Base-by-base conservation (phyloP, 1,139 yeast genomes). In the Pichia sp. region DNA sequence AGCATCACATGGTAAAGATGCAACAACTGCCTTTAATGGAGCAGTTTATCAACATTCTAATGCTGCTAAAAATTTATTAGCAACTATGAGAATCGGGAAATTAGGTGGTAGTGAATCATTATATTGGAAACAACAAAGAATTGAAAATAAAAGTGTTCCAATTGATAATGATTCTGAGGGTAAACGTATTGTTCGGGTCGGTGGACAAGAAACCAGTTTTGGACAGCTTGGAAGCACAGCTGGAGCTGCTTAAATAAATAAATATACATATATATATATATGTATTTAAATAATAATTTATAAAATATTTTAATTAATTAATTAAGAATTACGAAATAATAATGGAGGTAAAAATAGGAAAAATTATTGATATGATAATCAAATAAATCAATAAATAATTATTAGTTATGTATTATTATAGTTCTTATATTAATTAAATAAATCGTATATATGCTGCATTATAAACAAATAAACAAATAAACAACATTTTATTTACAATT, bases 81-180 rank as follows among this genome's bases (percentile, higher is more conserved):
- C 89, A 1, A 82, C 89, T 0, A 82, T 82, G 90, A 67, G 90
- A 55, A 76, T 82, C 23, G 89, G 86, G 0, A 79, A 78, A 22
- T 63, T 81, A 37, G 86, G 89, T 53, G 85, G 87, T n/a, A 76
- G 85, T 55, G 90, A 86, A 54, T 86, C 81, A 50, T 86, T 86
- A 55, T 87, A 86, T 22, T 89, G 96, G 97, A 74, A 74, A 51
- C 68, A 64, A 43, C 80, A 79, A 45, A 73, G 77, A 59, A 61
- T 66, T 43, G 82, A 78, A 58, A 76, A 77, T 58, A 74, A 74
- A 58, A 73, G 72, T 35, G 76, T 75, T 36, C 76, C 77, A 10
- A 60, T 75, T 38, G 74, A 73, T 43, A 70, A 68, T 48, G 79
- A 74, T 51, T 57, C 70, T 30, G 71, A 71, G 41, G 82, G 82